Evolutionary conservation across 345 rosid species (phyloP), one percentile per base, ranked within the genome.

Genomic region (Xanthoceras sorbifolium): DNA sequence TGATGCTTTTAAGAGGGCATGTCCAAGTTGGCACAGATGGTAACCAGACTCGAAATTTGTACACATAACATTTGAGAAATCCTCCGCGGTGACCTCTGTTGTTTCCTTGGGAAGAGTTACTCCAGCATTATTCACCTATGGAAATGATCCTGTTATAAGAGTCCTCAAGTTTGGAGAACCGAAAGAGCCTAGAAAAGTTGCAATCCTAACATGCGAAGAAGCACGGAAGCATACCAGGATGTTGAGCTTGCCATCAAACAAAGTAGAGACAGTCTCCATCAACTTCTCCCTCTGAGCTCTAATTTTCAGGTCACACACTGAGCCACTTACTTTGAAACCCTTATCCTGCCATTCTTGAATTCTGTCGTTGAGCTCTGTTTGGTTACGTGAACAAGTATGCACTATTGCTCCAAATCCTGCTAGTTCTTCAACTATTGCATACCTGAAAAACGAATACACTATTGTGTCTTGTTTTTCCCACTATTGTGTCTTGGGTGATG

Each of bases 231-330:
- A 42, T 65, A 87, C 96, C 32, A 91, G 86, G 66, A 91, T 88
- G 80, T 91, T 82, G 71, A 91, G 91, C 66, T 77, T 83, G 71
- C 91, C 96, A 71, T 73, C 64, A 71, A 88, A 89, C 26, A 81
- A 28, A 23, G 89, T 78, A 73, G 81, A 74, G 57, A 86, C 90
- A 3, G 84, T 86, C 67, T 81, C 71, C 1, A 89, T 74, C 57
- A 91, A 77, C 75, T 82, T 80, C 75, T 84, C 83, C 36, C 90
- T 78, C 59, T 91, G 88, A 55, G 69, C 70, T 22, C 75, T 38
- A 60, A 64, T 62, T 8, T 82, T 65, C 12, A 82, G 81, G 81
- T 91, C 96, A 72, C 92, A 89, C 2, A 86, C 90, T 7, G 92
- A 88, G 4, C 90, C 90, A 4, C 83, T 85, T 15, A 89, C 92